These are phyloP conservation scores for Thinopyrum elongatum DNA, from an alignment of 176 grass and related monocot genomes.

Conservation along the genomic window DNA sequence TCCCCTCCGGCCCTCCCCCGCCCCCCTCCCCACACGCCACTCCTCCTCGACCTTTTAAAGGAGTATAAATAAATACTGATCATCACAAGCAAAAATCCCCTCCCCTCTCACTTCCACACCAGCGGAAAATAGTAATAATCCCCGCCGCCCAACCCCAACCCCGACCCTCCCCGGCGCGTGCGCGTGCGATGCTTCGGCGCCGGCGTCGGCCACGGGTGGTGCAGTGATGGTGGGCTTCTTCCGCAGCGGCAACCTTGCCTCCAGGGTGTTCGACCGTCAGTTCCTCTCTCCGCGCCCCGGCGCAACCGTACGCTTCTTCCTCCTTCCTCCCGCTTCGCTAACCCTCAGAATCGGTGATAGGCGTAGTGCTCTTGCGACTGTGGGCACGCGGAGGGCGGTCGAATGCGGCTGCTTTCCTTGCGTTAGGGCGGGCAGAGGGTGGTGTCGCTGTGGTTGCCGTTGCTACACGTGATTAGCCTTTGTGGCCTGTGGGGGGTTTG, in stretches of 20 bases:
- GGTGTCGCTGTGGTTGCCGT: not conserved
- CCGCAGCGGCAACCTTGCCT: conserved; percentile 69
- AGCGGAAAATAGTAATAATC: too few relatives aligned
- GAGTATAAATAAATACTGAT: too few relatives aligned
- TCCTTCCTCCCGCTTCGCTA: not conserved
- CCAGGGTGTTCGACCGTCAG: conserved; percentile 93
- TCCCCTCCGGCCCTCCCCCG: too few relatives aligned
- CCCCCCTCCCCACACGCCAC: too few relatives aligned
- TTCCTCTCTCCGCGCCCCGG: conserved; percentile 77
- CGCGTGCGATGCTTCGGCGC: conserved; percentile 25
- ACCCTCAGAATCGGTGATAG: not conserved
- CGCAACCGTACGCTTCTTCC: conserved; percentile 39
- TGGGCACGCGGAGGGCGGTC: not conserved
- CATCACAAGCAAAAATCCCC: too few relatives aligned
- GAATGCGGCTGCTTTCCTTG: not conserved
- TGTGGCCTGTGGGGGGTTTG: not conserved
- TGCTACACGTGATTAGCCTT: not conserved
- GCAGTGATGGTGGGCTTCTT: conserved; percentile 50
- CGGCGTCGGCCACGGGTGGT: not conserved
- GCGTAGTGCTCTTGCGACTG: not conserved
- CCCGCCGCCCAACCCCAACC: too few relatives aligned
- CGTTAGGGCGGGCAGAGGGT: not conserved
- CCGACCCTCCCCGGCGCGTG: not conserved
- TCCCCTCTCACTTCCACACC: too few relatives aligned
- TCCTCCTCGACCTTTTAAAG: too few relatives aligned